Evolutionary conservation across 345 rosid species (phyloP).

Genomic region (Stellera chamaejasme): DNA sequence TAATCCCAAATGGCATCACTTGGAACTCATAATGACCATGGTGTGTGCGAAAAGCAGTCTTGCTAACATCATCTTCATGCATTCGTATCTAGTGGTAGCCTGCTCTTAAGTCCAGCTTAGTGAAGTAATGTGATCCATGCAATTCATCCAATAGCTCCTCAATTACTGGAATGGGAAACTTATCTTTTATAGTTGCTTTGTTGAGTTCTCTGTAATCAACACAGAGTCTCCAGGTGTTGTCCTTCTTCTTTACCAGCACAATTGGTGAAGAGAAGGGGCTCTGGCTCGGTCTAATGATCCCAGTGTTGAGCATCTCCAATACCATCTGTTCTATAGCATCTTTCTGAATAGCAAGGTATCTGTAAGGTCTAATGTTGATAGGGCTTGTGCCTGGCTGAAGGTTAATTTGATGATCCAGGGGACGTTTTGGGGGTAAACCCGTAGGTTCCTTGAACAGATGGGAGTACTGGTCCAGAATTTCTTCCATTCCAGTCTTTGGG

Average conservation of each 20-base stretch:
- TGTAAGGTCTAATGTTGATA: not conserved
- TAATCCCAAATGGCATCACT: not conserved
- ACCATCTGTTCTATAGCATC: not conserved
- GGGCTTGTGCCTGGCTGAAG: not conserved
- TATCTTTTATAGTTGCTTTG: not conserved
- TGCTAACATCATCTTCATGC: not conserved
- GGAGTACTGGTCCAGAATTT: no score
- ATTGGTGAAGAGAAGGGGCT: not conserved
- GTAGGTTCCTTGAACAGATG: no score
- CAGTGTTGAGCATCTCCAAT: not conserved
- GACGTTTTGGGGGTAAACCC: no score
- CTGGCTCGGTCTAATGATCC: not conserved
- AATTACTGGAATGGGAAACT: constrained; percentile 2
- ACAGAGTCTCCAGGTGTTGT: not conserved
- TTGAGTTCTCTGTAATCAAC: not conserved
- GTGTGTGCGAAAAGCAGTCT: not conserved
- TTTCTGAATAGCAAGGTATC: not conserved
- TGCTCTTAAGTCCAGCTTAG: not conserved
- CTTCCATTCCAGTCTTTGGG: no score
- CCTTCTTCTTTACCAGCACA: not conserved
- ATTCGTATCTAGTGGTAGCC: not conserved
- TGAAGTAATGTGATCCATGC: not conserved
- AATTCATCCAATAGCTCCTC: constrained; percentile 1
- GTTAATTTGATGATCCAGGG: no score
- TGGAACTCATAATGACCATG: not conserved